Conservation (phyloP, 148 eudicot genomes). For the Rhododendron ovatum region DNA sequence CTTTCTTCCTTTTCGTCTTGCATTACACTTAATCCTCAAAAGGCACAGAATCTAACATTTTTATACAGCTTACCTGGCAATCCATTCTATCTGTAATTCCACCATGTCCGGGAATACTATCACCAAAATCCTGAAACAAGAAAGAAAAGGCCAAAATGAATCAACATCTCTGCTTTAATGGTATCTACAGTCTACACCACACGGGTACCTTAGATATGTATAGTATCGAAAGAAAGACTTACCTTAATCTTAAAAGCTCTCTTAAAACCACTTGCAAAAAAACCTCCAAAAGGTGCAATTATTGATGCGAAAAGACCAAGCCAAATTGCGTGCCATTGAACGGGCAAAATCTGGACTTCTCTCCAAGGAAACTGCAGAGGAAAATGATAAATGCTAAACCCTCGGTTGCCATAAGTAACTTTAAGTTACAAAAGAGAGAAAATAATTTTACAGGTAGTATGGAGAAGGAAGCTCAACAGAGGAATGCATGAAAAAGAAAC, state of each 20-base stretch:
- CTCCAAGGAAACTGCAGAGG: constrained; percentile 84
- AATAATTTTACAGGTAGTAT: background rate
- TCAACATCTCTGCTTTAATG: background rate
- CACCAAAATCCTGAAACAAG: constrained; percentile 80
- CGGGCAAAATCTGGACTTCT: constrained; percentile 72
- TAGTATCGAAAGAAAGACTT: background rate
- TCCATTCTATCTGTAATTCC: constrained; percentile 99
- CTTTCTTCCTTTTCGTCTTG: background rate
- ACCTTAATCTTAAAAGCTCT: constrained; percentile 99
- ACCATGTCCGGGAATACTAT: constrained; percentile 99
- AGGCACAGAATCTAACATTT: background rate
- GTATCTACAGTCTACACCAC: background rate
- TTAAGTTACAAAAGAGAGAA: background rate
- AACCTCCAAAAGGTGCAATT: constrained; percentile 98
- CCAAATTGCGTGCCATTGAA: constrained; percentile 90
- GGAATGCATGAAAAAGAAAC: background rate
- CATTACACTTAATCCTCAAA: background rate
- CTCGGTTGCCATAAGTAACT: background rate
- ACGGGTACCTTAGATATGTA: background rate
- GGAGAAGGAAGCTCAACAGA: constrained; percentile 2
- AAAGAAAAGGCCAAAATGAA: background rate
- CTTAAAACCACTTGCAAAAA: constrained; percentile 96
- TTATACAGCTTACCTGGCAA: constrained; percentile 67
- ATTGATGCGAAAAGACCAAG: constrained; percentile 92
- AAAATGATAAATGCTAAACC: constrained; percentile 6